Percentiles rank a stretch among this genome's conserved stretches.
Evolutionary conservation across 371 early-diverging fungal genomes (phyloP).

Genomic region (Capillidium rhysosporum): DNA sequence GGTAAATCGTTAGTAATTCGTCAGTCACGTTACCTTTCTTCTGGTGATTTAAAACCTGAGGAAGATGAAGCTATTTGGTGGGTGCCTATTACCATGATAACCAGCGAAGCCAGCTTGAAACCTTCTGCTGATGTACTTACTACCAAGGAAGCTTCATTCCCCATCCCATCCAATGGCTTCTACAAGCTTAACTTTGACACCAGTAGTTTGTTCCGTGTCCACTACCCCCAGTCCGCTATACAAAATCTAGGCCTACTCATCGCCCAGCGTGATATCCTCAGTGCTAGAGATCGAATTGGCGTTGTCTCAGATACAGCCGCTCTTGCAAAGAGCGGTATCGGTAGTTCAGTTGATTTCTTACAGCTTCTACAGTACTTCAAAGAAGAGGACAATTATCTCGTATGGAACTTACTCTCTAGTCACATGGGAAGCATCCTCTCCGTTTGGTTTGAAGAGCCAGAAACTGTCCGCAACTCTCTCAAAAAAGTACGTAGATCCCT

Average conservation of each 20-base stretch:
- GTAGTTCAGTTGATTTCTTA: constrained; percentile 27
- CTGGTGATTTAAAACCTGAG: constrained; percentile 35
- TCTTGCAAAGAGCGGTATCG: constrained; percentile 34
- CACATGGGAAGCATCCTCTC: constrained; percentile 18
- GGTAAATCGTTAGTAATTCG: constrained; percentile 3
- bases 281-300: constrained; percentile 31
- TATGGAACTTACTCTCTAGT: constrained; percentile 27
- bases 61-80: constrained; percentile 49
- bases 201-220: constrained; percentile 39
- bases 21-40: constrained; percentile 25
- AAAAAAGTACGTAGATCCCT: constrained; percentile 20
- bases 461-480: constrained; percentile 17
- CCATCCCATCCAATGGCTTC: constrained; percentile 9
- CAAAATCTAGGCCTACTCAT: constrained; percentile 21
- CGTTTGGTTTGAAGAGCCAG: constrained; percentile 26
- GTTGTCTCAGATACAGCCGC: constrained; percentile 36
- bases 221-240: constrained; percentile 26
- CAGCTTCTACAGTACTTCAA: constrained; percentile 33
- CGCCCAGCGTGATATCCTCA: constrained; percentile 14
- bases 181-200: constrained; percentile 38
- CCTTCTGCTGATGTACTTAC: constrained; percentile 14
- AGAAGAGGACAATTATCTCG: constrained; percentile 38
- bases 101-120: constrained; percentile 9
- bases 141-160: constrained; percentile 14
- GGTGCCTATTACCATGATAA: constrained; percentile 36